These are phyloP conservation scores for Tricladium varicosporioides DNA, from an alignment of 2,329 filamentous ascomycete species.

Conservation along the genomic window DNA sequence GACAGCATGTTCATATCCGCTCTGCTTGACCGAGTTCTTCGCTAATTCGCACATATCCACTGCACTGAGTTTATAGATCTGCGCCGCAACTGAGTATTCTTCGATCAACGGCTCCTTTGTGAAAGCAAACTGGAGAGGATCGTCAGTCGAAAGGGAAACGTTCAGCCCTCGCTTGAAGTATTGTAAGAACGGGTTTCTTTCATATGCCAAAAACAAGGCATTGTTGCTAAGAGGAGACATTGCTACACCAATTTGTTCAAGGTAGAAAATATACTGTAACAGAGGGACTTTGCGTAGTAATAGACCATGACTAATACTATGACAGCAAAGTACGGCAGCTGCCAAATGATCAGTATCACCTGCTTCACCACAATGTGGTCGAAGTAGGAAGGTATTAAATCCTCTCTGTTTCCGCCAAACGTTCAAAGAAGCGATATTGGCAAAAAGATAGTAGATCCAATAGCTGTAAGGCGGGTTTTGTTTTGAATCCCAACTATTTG, in stretches of 20 bases:
- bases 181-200: conserved; percentile 91
- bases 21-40: conserved; percentile 93
- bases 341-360: conserved; percentile 96
- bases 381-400: conserved; percentile 91
- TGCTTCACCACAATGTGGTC: conserved; percentile 94
- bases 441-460: conserved; percentile 97
- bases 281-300: conserved; percentile 90
- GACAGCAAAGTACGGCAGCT: conserved; percentile 85
- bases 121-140: conserved; percentile 96
- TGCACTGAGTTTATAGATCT: conserved; percentile 96
- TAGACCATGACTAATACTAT: conserved; percentile 95
- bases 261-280: conserved; percentile 94
- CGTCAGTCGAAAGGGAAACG: conserved; percentile 93
- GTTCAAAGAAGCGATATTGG: conserved; percentile 91
- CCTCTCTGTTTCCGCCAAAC: conserved; percentile 85
- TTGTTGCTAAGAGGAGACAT: conserved; percentile 99
- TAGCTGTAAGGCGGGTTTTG: conserved; percentile 99
- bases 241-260: conserved; percentile 96
- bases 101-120: conserved; percentile 98
- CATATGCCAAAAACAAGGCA: conserved; percentile 91
- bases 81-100: conserved; percentile 95
- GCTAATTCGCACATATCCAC: conserved; percentile 99
- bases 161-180: conserved; percentile 96
- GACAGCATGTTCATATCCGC: conserved; percentile 83
- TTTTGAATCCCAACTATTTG: conserved; percentile 82